Percentiles rank a stretch among this genome's conserved stretches.
Conservation (phyloP, 2,329 filamentous ascomycete genomes). For the Corinectria fuckeliana region DNA sequence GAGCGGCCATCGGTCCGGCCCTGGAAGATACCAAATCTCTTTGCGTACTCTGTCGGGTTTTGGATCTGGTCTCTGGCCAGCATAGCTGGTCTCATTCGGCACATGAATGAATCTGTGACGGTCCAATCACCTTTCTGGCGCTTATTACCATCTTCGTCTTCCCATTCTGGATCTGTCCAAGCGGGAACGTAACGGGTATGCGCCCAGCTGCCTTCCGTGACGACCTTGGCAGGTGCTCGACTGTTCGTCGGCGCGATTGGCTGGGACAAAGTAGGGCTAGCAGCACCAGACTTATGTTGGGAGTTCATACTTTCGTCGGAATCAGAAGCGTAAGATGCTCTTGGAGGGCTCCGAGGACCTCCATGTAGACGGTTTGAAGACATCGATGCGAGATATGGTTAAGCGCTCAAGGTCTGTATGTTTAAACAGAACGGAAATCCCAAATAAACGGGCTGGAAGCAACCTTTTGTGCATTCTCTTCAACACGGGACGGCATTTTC, state of each 20-base stretch:
- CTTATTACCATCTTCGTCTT: constrained; percentile 26
- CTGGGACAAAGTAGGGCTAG: not conserved
- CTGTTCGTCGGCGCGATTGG: no score
- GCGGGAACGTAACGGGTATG: constrained; percentile 29
- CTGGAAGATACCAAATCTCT: constrained; percentile 40
- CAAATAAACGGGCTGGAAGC: not conserved
- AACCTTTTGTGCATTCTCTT: not conserved
- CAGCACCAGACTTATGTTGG: no score
- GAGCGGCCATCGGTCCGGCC: constrained; percentile 41
- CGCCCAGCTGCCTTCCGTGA: constrained; percentile 9
- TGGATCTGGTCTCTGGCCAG: constrained; percentile 28
- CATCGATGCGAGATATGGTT: not conserved
- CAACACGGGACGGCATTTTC: no score
- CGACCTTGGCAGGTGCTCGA: not conserved
- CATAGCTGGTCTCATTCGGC: constrained; percentile 35
- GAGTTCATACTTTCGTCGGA: no score
- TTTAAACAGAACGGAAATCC: not conserved
- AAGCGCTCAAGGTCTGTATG: not conserved
- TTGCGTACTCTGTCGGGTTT: constrained; percentile 37
- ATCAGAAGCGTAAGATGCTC: not conserved
- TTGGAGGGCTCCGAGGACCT: not conserved
- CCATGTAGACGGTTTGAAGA: not conserved
- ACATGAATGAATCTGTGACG: constrained; percentile 22
- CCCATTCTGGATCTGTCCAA: constrained; percentile 40
- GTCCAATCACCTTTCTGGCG: constrained; percentile 19